Percentiles rank a stretch among this genome's conserved stretches.
phyloP scores from a whole-genome alignment of 2,329 filamentous ascomycete genomes.

The Alternaria atra region DNA sequence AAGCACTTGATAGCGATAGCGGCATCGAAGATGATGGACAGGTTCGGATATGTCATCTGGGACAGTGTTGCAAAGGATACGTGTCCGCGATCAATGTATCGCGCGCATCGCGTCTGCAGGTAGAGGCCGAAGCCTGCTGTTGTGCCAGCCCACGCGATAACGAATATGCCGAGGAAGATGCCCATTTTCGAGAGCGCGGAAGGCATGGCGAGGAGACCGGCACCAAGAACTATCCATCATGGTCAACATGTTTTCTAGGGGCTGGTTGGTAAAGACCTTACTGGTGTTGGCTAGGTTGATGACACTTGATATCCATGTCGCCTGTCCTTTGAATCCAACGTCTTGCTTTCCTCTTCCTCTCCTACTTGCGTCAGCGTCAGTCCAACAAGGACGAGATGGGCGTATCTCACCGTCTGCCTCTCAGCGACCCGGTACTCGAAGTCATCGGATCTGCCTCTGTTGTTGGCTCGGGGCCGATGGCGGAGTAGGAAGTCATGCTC shows the following conservation, averaged over 20 bases:
- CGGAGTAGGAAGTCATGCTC: constrained; percentile 59
- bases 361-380: constrained; percentile 51
- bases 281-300: constrained; percentile 97
- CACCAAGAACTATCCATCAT: constrained; percentile 78
- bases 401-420: constrained; percentile 45
- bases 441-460: constrained; percentile 53
- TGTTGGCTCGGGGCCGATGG: constrained; percentile 52
- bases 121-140: constrained; percentile 94
- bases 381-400: not conserved
- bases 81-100: constrained; percentile 88
- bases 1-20: constrained; percentile 99
- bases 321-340: constrained; percentile 73
- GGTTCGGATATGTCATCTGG: constrained; percentile 95
- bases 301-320: constrained; percentile 88
- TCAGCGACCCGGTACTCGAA: constrained; percentile 53
- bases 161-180: constrained; percentile 80
- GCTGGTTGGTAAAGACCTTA: constrained; percentile 59
- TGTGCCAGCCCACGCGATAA: constrained; percentile 90
- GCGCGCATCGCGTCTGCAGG: constrained; percentile 89
- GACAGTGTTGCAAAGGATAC: constrained; percentile 97
- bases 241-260: constrained; percentile 19
- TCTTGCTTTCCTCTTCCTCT: constrained; percentile 73
- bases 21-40: constrained; percentile 91
- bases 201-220: constrained; percentile 95
- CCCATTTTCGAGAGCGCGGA: constrained; percentile 95